A percentile compares a stretch with the other conserved stretches of the same genome.
phyloP scores from a whole-genome alignment of 2,329 filamentous ascomycete species.

The Venturia oleaginea region DNA sequence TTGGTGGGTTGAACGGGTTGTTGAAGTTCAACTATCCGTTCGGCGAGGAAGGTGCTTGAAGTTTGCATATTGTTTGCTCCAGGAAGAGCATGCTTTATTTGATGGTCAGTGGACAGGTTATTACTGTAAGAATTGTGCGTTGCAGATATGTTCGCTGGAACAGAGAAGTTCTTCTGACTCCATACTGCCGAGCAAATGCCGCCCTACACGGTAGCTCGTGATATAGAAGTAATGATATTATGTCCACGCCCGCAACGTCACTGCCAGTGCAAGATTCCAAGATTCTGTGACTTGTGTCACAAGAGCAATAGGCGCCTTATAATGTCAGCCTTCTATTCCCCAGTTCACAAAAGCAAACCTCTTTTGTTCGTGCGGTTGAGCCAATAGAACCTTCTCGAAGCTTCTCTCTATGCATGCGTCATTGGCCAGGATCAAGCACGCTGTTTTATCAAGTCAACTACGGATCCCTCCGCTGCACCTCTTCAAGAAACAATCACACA shows the following conservation, averaged over 20 bases:
- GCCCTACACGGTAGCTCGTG: too few species aligned
- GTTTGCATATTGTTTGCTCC: background rate
- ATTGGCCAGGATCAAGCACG: conserved; percentile 2
- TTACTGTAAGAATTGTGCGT: too few species aligned
- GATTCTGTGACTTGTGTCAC: too few species aligned
- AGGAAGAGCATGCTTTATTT: background rate
- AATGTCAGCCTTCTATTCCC: background rate
- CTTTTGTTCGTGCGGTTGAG: background rate
- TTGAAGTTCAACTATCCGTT: conserved; percentile 98
- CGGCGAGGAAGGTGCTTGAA: conserved; percentile 38
- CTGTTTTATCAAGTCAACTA: background rate
- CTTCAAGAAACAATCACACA: background rate
- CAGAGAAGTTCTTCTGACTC: too few species aligned
- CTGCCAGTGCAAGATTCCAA: background rate
- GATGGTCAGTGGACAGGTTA: too few species aligned
- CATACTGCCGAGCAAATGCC: too few species aligned
- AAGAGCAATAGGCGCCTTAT: background rate
- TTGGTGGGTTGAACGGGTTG: conserved; percentile 83
- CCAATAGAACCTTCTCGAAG: conserved; percentile 28
- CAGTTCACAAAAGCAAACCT: background rate
- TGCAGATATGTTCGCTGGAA: too few species aligned
- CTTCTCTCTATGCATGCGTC: conserved; percentile 20
- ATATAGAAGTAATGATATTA: background rate
- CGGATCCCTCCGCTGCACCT: background rate
- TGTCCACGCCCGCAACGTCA: background rate